phyloP scores from a whole-genome alignment of 2,329 filamentous ascomycete species.

The Ophiostoma montium region DNA sequence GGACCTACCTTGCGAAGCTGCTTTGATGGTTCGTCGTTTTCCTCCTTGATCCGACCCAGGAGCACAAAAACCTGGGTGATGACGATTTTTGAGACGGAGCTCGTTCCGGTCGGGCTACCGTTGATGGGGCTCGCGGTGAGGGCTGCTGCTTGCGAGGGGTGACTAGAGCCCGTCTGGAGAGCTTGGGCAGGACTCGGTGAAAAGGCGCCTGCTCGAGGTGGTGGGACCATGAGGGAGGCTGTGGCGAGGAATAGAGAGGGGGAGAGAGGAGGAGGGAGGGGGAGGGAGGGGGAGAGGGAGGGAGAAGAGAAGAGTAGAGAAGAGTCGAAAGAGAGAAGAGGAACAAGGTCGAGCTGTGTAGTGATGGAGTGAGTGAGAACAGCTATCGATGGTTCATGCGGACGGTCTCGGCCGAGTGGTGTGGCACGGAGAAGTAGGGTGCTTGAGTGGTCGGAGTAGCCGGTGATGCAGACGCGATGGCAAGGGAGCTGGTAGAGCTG shows the following conservation, averaged over 20 bases:
- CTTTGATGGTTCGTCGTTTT: slow-evolving; percentile 69
- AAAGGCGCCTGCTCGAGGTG: slow-evolving; percentile 49
- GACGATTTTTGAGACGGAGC: slow-evolving; percentile 77
- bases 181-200: slow-evolving; percentile 46
- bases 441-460: not conserved
- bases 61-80: slow-evolving; percentile 91
- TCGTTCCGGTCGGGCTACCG: slow-evolving; percentile 47
- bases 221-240: slow-evolving; percentile 37
- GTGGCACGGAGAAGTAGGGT: too few relatives aligned
- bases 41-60: slow-evolving; percentile 87
- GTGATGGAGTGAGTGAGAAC: not conserved
- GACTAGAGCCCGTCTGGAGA: slow-evolving; percentile 40
- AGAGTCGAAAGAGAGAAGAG: too few relatives aligned
- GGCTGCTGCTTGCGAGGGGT: slow-evolving; percentile 42
- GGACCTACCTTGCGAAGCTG: slow-evolving; percentile 90
- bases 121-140: slow-evolving; percentile 47
- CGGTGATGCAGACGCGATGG: not conserved
- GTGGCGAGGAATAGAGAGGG: slow-evolving; percentile 5
- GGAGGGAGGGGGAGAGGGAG: not conserved
- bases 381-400: too few relatives aligned
- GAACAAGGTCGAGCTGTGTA: not conserved
- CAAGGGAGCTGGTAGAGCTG: not conserved
- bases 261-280: not conserved
- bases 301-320: too few relatives aligned
- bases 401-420: too few relatives aligned